These are phyloP conservation scores for Panaeolus cyanescens DNA, from an alignment of 768 basidiomycete species.

Conservation along the genomic window DNA sequence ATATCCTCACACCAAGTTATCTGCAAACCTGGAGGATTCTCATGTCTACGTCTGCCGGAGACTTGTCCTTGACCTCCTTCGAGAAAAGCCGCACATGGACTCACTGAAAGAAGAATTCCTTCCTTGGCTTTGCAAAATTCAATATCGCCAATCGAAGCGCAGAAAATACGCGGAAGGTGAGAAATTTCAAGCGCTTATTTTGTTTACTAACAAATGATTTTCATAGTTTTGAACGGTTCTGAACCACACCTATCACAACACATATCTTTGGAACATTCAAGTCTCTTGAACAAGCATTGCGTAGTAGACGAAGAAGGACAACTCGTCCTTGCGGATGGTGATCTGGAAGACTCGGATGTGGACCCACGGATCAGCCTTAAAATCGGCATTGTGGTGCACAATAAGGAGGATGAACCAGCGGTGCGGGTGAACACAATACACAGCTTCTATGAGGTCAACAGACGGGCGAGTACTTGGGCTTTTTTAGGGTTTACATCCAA, in stretches of 20 bases:
- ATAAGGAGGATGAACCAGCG: slow-evolving; percentile 52
- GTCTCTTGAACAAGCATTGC: slow-evolving; percentile 29
- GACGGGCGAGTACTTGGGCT: slow-evolving; percentile 52
- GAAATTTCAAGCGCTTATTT: slow-evolving; percentile 6
- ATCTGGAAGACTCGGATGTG: slow-evolving; percentile 31
- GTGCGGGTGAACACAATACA: slow-evolving; percentile 78
- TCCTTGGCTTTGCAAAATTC: slow-evolving; percentile 89
- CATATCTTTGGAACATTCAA: slow-evolving; percentile 63
- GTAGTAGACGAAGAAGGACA: not conserved
- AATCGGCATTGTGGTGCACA: slow-evolving; percentile 66
- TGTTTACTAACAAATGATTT: slow-evolving; percentile 5
- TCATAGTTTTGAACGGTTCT: slow-evolving; percentile 47
- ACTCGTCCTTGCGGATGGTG: slow-evolving; percentile 12
- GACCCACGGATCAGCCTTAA: slow-evolving; percentile 50
- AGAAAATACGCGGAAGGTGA: slow-evolving; percentile 61
- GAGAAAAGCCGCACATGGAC: slow-evolving; percentile 69
- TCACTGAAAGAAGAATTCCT: slow-evolving; percentile 90
- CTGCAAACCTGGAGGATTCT: slow-evolving; percentile 74
- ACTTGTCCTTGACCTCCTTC: slow-evolving; percentile 70
- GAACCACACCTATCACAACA: slow-evolving; percentile 46
- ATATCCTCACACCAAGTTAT: slow-evolving; percentile 70
- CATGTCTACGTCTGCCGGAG: slow-evolving; percentile 90
- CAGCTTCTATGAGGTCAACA: slow-evolving; percentile 78
- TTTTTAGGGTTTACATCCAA: not conserved
- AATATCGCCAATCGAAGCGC: slow-evolving; percentile 66